These are phyloP conservation scores for Candida sakaeoensis DNA, from an alignment of 805 yeast species.

Conservation along the genomic window DNA sequence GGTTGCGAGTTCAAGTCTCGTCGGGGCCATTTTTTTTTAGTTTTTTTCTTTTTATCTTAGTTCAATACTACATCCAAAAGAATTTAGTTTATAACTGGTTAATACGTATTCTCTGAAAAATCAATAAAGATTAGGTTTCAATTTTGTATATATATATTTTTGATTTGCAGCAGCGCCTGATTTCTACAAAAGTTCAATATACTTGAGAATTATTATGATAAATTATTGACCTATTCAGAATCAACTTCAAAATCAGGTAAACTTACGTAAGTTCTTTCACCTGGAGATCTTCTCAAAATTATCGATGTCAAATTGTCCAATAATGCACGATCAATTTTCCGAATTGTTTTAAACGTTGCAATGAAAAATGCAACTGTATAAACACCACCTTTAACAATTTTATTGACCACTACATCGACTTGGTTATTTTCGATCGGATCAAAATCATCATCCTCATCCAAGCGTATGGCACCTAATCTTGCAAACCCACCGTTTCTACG, in stretches of 20 bases:
- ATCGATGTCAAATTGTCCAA: slow-evolving; percentile 27
- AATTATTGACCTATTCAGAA: no score
- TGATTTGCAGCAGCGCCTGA: no score
- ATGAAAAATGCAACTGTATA: slow-evolving; percentile 38
- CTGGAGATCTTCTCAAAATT: slow-evolving; percentile 35
- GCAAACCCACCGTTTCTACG: slow-evolving; percentile 73
- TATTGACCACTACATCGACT: slow-evolving; percentile 57
- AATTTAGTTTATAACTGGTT: no score
- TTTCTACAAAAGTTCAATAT: no score
- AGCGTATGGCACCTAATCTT: slow-evolving; percentile 79
- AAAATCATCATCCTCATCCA: slow-evolving; percentile 59
- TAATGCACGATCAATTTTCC: slow-evolving; percentile 30
- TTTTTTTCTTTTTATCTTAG: background rate
- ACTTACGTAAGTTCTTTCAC: slow-evolving; percentile 37
- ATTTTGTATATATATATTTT: no score
- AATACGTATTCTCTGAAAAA: no score
- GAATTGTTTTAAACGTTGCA: slow-evolving; percentile 30
- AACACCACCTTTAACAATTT: slow-evolving; percentile 56
- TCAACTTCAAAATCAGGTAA: slow-evolving; percentile 38
- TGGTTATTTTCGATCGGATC: slow-evolving; percentile 60
- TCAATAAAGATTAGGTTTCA: no score
- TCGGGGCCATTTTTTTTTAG: slow-evolving; percentile 44
- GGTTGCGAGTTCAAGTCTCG: slow-evolving; percentile 89
- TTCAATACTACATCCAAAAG: no score
- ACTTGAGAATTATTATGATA: no score